Conservation (phyloP, 176 grass and related monocot genomes). For the Triticum aestivum region DNA sequence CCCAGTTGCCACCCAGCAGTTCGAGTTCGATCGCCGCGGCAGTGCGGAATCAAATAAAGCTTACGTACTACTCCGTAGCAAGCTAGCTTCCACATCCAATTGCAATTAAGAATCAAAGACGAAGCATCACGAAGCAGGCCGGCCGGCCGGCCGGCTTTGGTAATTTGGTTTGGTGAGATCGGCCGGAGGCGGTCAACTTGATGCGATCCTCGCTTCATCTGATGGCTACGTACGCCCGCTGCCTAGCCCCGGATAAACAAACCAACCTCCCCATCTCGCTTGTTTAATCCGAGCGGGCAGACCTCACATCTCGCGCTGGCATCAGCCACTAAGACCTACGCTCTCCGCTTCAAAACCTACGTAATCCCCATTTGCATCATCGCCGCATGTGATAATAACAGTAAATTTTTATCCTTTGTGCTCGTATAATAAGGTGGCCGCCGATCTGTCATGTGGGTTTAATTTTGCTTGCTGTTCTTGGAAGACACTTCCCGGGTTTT, state of each 20-base stretch:
- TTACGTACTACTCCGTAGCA: background rate
- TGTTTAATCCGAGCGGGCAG: constrained; percentile 10
- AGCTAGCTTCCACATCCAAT: background rate
- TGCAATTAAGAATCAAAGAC: constrained; percentile 31
- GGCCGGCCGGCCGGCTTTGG: background rate
- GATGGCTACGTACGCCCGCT: constrained; percentile 10
- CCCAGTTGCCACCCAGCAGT: background rate
- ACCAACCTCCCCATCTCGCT: background rate
- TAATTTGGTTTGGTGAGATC: background rate
- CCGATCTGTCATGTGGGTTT: background rate
- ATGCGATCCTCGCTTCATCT: constrained; percentile 24
- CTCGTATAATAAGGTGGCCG: background rate
- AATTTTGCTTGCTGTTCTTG: constrained; percentile 27
- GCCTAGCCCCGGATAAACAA: background rate
- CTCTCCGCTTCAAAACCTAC: background rate
- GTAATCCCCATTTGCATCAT: constrained; percentile 8
- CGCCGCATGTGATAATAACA: background rate
- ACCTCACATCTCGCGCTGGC: constrained; percentile 26
- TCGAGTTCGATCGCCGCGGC: no score
- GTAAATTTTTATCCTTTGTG: background rate
- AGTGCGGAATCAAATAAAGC: background rate
- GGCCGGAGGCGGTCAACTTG: constrained; percentile 39
- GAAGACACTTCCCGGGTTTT: constrained; percentile 38
- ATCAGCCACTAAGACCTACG: background rate
- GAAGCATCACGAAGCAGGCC: constrained; percentile 2